Base-by-base conservation (phyloP, 495 filamentous ascomycete genomes). In the Aspergillus mulundensis region DNA sequence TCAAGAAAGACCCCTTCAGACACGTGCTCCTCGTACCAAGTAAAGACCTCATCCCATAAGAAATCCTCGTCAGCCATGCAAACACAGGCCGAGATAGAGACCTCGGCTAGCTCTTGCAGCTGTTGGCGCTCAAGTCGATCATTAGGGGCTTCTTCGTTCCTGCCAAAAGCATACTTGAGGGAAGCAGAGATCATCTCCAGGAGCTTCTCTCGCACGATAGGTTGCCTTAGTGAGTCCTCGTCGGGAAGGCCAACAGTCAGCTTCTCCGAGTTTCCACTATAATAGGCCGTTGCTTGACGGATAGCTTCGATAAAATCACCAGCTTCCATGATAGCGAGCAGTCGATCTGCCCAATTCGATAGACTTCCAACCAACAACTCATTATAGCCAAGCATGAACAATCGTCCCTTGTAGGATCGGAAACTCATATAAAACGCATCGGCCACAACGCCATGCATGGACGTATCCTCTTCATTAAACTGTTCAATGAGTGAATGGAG, bases 371-470 rank as follows among this genome's bases (percentile, higher is more conserved):
- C 85, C 2, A 90, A 87, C 8, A 96, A 71, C 63, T 97, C 94
- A 66, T 88, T 90, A 74, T 89, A 90, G 39, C 93, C 93, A 19
- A 98, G 77, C 12, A 97, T 75, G 65, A 97, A 98, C 41, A 96
- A 76, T 12, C 94, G 84, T 15, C 95, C 91, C 70, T 97, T 98
- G 70, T 97, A 97, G 5, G 89, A 83, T 57, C 89, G 89, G 69
- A 97, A 92, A 67, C 95, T 97, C 87, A 96, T 96, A 65, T 94
- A 89, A 61, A 96, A 98, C 15, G 95, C 94, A 76, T 98, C 95
- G 14, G 93, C 93, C 42, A 98, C 90, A 18, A 96, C 91, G 1
- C 92, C 91, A 70, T 97, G 94, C 87, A 96, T 91, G 2, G 89
- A 87, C 2, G 81, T 81, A 57, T 96, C 90, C 40, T 92, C 86